These are phyloP conservation scores for Rosa multiflora DNA, from an alignment of 306 rosid species.

Conservation along the genomic window DNA sequence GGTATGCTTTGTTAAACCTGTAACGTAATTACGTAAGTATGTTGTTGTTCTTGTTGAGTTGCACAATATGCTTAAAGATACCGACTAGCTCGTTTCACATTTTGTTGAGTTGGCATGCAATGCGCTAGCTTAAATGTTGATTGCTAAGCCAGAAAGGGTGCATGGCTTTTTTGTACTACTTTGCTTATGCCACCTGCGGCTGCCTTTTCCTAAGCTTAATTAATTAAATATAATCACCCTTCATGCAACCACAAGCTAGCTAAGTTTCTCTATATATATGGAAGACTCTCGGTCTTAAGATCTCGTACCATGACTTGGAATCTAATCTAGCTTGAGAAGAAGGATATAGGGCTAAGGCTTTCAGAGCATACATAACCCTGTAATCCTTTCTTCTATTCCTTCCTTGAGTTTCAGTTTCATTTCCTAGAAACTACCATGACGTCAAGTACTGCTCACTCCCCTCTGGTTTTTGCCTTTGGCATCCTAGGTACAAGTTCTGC, in stretches of 20 bases:
- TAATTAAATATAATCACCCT: constrained; percentile 26
- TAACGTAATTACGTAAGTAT: constrained; percentile 37
- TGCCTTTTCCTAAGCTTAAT: constrained; percentile 5
- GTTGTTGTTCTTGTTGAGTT: not conserved
- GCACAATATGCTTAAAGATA: constrained; percentile 5
- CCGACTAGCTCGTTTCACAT: constrained; percentile 4
- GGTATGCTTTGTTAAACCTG: constrained; percentile 32
- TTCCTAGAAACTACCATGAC: constrained; percentile 24
- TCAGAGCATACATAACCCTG: not conserved
- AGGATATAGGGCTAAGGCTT: constrained; percentile 16
- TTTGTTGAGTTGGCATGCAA: constrained; percentile 10
- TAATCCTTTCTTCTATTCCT: constrained; percentile 12
- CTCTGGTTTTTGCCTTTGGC: constrained; percentile 53
- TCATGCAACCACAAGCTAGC: constrained; percentile 31
- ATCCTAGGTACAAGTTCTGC: constrained; percentile 50
- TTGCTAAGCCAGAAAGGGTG: constrained; percentile 23
- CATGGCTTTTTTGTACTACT: constrained; percentile 30
- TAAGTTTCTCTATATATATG: constrained; percentile 44
- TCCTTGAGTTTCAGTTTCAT: constrained; percentile 9
- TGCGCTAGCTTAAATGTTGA: not conserved
- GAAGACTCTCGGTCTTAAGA: constrained; percentile 8
- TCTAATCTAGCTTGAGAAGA: constrained; percentile 10
- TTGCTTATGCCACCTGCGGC: constrained; percentile 26
- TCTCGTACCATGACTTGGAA: constrained; percentile 40
- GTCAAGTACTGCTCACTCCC: constrained; percentile 27